Conservation (phyloP, 768 basidiomycete genomes). For the Leccinum boreale region DNA sequence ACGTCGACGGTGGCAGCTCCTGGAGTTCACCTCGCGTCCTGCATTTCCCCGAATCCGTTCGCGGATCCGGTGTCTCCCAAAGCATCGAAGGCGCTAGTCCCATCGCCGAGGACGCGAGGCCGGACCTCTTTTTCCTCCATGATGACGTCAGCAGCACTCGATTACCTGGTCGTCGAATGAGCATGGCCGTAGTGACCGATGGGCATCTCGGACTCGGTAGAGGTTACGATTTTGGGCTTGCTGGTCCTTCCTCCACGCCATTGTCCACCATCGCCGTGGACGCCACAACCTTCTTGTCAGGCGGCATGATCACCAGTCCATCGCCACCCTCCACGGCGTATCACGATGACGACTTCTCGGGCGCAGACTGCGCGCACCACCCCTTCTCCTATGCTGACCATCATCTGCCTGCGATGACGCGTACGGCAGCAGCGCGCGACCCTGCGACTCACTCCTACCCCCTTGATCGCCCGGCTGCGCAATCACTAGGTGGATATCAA, state of each 20-base stretch:
- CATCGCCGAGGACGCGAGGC: constrained; percentile 27
- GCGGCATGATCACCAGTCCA: constrained; percentile 16
- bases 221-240: constrained; percentile 5
- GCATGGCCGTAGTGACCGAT: constrained; percentile 10
- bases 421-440: constrained; percentile 7
- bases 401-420: constrained; percentile 13
- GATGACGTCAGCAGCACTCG: constrained; percentile 24
- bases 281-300: constrained; percentile 8
- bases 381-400: constrained; percentile 15
- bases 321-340: constrained; percentile 23
- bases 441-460: constrained; percentile 5
- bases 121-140: constrained; percentile 10
- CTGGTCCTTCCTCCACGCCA: constrained; percentile 6
- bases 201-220: constrained; percentile 7
- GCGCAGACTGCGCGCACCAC: constrained; percentile 13
- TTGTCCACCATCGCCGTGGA: constrained; percentile 15
- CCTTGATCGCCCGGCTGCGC: constrained; percentile 19
- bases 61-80: constrained; percentile 18
- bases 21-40: constrained; percentile 22
- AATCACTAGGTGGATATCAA: constrained; percentile 15
- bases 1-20: constrained; percentile 26
- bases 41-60: constrained; percentile 25
- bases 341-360: constrained; percentile 21
- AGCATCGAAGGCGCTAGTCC: constrained; percentile 6
- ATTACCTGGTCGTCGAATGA: constrained; percentile 15